These are phyloP conservation scores for Mycena kentingensis DNA, from an alignment of 768 basidiomycete genomes.

Conservation along the genomic window DNA sequence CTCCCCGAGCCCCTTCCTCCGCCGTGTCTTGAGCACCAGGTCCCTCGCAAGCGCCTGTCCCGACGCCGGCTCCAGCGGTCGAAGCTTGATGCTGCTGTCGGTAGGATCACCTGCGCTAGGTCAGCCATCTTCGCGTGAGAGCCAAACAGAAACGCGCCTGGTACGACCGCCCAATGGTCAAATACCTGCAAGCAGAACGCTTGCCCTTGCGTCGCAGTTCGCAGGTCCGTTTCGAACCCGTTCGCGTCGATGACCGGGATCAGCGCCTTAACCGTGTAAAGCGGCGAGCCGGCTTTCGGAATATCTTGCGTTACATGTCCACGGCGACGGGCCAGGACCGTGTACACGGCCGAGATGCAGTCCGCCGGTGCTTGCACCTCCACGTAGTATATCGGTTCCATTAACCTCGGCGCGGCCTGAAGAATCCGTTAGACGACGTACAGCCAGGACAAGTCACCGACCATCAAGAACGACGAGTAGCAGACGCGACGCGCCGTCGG, in stretches of 20 bases:
- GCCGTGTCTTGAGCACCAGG: conserved; percentile 92
- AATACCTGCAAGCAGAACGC: conserved; percentile 98
- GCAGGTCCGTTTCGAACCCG: conserved; percentile 96
- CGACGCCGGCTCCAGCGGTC: conserved; percentile 95
- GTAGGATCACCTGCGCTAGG: conserved; percentile 82
- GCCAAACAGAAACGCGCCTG: conserved; percentile 63
- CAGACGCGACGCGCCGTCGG: conserved; percentile 98
- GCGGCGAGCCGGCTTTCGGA: conserved; percentile 95
- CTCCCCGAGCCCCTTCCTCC: conserved; percentile 95
- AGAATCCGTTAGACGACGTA: no score
- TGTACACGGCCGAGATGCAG: conserved; percentile 98
- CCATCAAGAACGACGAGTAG: conserved; percentile 99
- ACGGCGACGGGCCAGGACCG: conserved; percentile 94
- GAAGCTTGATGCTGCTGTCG: conserved; percentile 94
- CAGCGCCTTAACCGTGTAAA: conserved; percentile 97
- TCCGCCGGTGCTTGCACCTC: conserved; percentile 99
- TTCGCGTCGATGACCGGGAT: conserved; percentile 99
- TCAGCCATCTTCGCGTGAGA: conserved; percentile 21
- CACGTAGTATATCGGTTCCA: conserved; percentile 98
- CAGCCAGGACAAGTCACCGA: no score
- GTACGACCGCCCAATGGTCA: conserved; percentile 99
- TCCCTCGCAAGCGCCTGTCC: conserved; percentile 94
- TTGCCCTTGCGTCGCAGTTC: conserved; percentile 97
- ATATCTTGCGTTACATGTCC: conserved; percentile 99
- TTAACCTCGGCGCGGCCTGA: conserved; percentile 90